Percentiles rank a stretch among this genome's conserved stretches.
These are phyloP conservation scores for Globisporangium radiosum DNA, from an alignment of 352 stramenopile species.

Conservation along the genomic window DNA sequence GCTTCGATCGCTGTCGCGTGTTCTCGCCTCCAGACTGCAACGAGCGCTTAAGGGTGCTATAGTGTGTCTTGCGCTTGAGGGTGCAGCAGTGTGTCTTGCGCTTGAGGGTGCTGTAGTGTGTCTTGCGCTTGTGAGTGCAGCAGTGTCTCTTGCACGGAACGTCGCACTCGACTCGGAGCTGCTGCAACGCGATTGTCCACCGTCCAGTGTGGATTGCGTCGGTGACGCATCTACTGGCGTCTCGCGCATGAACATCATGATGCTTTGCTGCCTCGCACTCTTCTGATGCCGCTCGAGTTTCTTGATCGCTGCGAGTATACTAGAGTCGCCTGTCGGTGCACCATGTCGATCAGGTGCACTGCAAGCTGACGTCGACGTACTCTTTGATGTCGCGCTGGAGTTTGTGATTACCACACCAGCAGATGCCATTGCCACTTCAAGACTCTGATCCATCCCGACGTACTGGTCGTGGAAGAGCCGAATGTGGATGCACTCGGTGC, in stretches of 20 bases:
- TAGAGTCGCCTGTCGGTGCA: conserved; percentile 16
- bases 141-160: neutral
- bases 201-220: no score
- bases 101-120: neutral
- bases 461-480: conserved; percentile 20
- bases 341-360: neutral
- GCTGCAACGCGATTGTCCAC: neutral
- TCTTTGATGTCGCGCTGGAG: neutral
- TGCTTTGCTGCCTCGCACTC: conserved; percentile 37
- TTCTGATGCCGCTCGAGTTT: conserved; percentile 36
- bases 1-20: neutral
- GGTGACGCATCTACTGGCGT: neutral
- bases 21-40: neutral
- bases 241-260: conserved; percentile 25
- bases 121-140: neutral
- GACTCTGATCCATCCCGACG: conserved; percentile 17
- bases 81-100: neutral
- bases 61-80: neutral
- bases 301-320: conserved; percentile 41
- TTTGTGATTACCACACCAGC: no score
- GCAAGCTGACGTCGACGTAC: neutral
- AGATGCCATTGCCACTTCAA: conserved; percentile 5
- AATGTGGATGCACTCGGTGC: conserved; percentile 11
- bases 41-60: neutral
- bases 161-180: neutral